Evolutionary conservation across 2,329 filamentous ascomycete genomes (phyloP).

Genomic region (Dothideomycetidae sp.): DNA sequence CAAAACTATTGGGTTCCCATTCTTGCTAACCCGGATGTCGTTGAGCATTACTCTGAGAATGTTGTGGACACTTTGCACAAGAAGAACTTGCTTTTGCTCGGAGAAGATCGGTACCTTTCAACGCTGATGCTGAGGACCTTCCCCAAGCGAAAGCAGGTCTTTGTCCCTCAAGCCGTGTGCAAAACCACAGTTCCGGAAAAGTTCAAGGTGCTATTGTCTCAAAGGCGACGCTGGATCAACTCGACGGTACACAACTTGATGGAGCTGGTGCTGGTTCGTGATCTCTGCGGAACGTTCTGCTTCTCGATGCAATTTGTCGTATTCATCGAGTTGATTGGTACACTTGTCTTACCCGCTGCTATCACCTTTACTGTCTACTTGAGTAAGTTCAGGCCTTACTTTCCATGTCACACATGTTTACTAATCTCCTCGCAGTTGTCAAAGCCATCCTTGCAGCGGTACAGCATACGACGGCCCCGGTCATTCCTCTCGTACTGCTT

Average conservation of each 20-base stretch:
- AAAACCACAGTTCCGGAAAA: constrained; percentile 92
- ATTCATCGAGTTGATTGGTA: constrained; percentile 87
- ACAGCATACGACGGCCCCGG: constrained; percentile 45
- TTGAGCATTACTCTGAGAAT: constrained; percentile 98
- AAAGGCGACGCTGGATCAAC: constrained; percentile 97
- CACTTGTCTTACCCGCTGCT: constrained; percentile 84
- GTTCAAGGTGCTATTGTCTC: constrained; percentile 84
- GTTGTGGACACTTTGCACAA: constrained; percentile 96
- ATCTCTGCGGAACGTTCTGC: constrained; percentile 96
- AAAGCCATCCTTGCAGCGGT: constrained; percentile 63
- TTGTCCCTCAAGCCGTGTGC: constrained; percentile 95
- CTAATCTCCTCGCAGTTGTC: constrained; percentile 45
- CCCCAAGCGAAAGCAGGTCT: constrained; percentile 97
- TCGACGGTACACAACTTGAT: constrained; percentile 97
- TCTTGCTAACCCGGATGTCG: constrained; percentile 92
- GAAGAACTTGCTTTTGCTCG: constrained; percentile 84
- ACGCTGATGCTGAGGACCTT: constrained; percentile 98
- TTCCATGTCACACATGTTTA: constrained; percentile 9
- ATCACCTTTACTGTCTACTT: constrained; percentile 97
- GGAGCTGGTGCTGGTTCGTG: constrained; percentile 87
- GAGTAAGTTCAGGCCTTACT: constrained; percentile 42
- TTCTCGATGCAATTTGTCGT: constrained; percentile 99
- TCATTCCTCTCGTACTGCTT: constrained; percentile 82
- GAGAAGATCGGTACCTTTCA: constrained; percentile 88
- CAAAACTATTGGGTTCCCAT: constrained; percentile 99